Evolutionary conservation across 306 rosid species (phyloP), one percentile per base, ranked within the genome.

Genomic region (Hippophae rhamnoides): DNA sequence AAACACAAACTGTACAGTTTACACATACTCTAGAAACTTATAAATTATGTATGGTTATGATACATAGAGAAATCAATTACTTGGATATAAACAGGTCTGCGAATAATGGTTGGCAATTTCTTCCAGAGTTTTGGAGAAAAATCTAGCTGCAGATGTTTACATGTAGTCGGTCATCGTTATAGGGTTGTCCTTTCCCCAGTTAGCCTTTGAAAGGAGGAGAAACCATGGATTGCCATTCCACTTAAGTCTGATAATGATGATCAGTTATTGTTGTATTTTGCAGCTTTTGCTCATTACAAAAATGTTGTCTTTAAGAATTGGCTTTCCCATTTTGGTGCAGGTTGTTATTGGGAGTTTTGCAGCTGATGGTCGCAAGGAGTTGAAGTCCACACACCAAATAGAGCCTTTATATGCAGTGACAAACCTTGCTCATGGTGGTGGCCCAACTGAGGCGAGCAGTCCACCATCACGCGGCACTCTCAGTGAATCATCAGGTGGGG

Each of bases 321-420:
- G n/a, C 8, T 49, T 49, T 48, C 9, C 31, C 27, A 23, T 43
- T 40, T 31, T 12, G 40, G 57, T 78, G 74, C 78, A 89, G 97
- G 70, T 84, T 43, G 77, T 89, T 0, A 77, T 86, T 12, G 82
- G 71, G 14, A 89, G 89, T 65, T 89, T 86, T 57, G 18, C 53
- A 38, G 56, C 62, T 41, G 83, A 79, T 23, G 75, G 71, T 54
- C 60, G 73, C 43, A 85, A 84, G 72, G 78, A 47, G 47, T n/a
- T 67, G 2, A 78, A 78, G 60, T 27, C 66, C 6, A 69, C 60
- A 31, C 76, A 63, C 58, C 70, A 62, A 54, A 63, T 41, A 48
- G 78, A 65, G 12, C 56, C 54, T 46, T 60, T 41, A 40, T 53
- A 63, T 23, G 66, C 61, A 52, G 60, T 65, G 0, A 66, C 72